phyloP scores from a whole-genome alignment of 2,329 filamentous ascomycete genomes.

The Arthrobotrys sinensis region DNA sequence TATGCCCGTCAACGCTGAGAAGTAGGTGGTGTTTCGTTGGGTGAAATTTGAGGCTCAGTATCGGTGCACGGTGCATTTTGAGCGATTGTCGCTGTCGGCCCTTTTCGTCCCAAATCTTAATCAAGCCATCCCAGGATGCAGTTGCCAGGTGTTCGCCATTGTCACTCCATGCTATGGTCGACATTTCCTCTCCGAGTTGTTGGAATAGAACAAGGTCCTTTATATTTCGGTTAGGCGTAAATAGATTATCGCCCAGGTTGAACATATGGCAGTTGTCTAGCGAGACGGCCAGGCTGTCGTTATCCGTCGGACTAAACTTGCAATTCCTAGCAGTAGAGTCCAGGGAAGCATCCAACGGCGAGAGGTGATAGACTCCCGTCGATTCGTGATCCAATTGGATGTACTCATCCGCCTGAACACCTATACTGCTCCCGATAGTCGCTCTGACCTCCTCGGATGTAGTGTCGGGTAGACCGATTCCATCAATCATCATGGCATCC shows the following conservation, averaged over 20 bases:
- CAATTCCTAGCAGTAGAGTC: conserved; percentile 45
- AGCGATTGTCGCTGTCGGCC: conserved; percentile 42
- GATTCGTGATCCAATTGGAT: conserved; percentile 57
- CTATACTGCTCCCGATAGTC: conserved; percentile 57
- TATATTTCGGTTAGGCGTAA: conserved; percentile 26
- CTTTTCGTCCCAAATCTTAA: conserved; percentile 53
- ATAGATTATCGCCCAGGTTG: conserved; percentile 37
- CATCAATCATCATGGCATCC: conserved; percentile 57
- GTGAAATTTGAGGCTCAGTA: conserved; percentile 56
- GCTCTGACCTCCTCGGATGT: conserved; percentile 59
- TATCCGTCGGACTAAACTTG: conserved; percentile 48
- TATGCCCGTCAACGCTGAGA: conserved; percentile 52
- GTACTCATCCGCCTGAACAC: conserved; percentile 56
- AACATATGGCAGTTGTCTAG: conserved; percentile 49
- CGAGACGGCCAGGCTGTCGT: conserved; percentile 41
- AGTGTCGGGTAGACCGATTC: conserved; percentile 54
- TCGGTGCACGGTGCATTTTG: conserved; percentile 52
- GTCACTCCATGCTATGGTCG: conserved; percentile 48
- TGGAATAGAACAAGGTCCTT: conserved; percentile 36
- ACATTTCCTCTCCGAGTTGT: conserved; percentile 48
- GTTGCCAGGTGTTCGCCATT: conserved; percentile 57
- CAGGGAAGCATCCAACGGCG: conserved; percentile 23
- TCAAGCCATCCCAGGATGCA: conserved; percentile 54
- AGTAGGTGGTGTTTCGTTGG: conserved; percentile 49
- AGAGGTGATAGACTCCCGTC: conserved; percentile 39